Percentiles rank a stretch among this genome's conserved stretches.
Evolutionary conservation across 139 green algal genomes (phyloP).

Genomic region (Coelastrella sp.): DNA sequence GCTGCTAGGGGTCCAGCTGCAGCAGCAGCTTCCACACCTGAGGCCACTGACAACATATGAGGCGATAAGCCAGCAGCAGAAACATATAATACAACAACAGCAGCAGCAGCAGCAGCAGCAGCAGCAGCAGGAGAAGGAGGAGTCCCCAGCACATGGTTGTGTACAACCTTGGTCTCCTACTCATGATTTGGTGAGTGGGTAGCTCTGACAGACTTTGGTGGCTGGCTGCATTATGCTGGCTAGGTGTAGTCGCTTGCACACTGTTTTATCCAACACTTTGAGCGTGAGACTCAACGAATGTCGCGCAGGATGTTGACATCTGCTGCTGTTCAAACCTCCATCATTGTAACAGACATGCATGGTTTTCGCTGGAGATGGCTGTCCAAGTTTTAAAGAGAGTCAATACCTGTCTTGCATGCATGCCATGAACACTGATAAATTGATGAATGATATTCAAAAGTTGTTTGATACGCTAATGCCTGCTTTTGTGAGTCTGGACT

Average conservation of each 20-base stretch:
- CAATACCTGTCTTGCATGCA: no score
- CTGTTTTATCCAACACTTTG: neutral
- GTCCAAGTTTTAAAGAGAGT: no score
- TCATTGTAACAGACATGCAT: no score
- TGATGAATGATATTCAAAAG: no score
- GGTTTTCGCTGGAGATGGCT: no score
- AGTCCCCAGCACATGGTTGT: neutral
- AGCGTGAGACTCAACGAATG: no score
- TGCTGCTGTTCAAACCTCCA: no score
- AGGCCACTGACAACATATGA: neutral
- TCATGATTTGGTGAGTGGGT: neutral
- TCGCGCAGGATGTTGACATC: no score
- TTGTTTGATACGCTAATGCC: no score
- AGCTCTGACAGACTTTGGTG: neutral
- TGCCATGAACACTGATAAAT: no score
- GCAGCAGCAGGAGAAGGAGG: neutral
- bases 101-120: neutral
- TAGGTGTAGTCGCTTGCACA: neutral
- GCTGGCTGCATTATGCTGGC: neutral
- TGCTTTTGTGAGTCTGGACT: neutral
- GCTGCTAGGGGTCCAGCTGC: conserved; percentile 17
- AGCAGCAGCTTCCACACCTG: conserved; percentile 1
- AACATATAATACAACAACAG: neutral
- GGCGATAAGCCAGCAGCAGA: neutral
- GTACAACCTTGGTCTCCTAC: neutral